Percentiles rank a stretch among this genome's conserved stretches.
Conservation (phyloP, 148 eudicot species). For the Spergularia marina region DNA sequence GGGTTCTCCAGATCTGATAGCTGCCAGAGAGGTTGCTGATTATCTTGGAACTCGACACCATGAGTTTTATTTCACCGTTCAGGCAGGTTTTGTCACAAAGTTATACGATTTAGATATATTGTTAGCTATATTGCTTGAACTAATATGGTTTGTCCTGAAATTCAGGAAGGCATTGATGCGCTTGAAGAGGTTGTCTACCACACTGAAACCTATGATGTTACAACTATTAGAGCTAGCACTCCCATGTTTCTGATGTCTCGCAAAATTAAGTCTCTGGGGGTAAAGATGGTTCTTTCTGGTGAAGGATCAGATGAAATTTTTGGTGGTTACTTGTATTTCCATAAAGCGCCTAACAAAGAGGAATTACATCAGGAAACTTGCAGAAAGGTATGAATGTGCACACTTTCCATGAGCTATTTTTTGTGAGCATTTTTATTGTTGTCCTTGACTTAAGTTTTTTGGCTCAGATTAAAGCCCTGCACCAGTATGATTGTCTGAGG, state of each 20-base stretch:
- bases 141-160: slow-evolving; percentile 17
- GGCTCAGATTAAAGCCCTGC: slow-evolving; percentile 86
- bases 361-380: slow-evolving; percentile 94
- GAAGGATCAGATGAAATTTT: slow-evolving; percentile 99
- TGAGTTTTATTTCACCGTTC: slow-evolving; percentile 91
- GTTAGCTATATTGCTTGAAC: not conserved
- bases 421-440: not conserved
- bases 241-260: slow-evolving; percentile 99
- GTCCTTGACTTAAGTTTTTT: slow-evolving; percentile 10
- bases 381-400: slow-evolving; percentile 59
- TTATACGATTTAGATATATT: not conserved
- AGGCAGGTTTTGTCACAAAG: slow-evolving; percentile 39
- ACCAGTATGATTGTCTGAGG: slow-evolving; percentile 94
- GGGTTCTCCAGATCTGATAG: slow-evolving; percentile 97
- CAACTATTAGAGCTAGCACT: slow-evolving; percentile 92
- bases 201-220: slow-evolving; percentile 93
- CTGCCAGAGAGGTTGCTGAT: slow-evolving; percentile 94
- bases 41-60: slow-evolving; percentile 93
- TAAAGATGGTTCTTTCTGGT: slow-evolving; percentile 96
- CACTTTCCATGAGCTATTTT: slow-evolving; percentile 5
- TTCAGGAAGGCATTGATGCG: slow-evolving; percentile 95
- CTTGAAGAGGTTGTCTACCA: slow-evolving; percentile 94
- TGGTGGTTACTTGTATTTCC: slow-evolving; percentile 95
- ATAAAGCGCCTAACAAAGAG: slow-evolving; percentile 96
- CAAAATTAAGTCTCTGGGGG: slow-evolving; percentile 92